phyloP scores from a whole-genome alignment of 139 green algal genomes.

The Raphidocelis subcapitata region DNA sequence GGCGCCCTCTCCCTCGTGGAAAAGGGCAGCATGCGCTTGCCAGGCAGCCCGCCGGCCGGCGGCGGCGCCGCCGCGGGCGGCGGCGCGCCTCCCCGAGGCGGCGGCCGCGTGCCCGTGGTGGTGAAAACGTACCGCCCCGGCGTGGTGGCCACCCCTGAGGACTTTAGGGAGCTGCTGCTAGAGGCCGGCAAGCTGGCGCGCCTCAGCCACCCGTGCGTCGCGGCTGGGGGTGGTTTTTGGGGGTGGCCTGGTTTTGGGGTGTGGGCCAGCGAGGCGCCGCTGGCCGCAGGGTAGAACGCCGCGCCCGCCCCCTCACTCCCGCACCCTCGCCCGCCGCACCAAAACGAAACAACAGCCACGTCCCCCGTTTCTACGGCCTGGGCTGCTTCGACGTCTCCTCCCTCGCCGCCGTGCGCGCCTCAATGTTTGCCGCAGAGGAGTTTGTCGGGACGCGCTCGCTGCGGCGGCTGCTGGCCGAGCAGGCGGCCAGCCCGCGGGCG shows the following conservation, averaged over 20 bases:
- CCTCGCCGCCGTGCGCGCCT: conserved; percentile 17
- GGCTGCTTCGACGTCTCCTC: conserved; percentile 27
- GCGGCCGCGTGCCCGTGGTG: conserved; percentile 3
- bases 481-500: conserved; percentile 8
- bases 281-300: too few relatives aligned
- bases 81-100: not conserved
- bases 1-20: conserved; percentile 18
- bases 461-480: conserved; percentile 22
- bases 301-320: not conserved
- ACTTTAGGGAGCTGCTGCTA: conserved; percentile 28
- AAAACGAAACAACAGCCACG: too few relatives aligned
- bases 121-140: conserved; percentile 20
- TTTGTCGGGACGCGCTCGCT: conserved; percentile 19
- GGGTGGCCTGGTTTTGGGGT: not conserved
- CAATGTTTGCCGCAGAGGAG: conserved; percentile 29
- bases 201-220: conserved; percentile 22
- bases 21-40: conserved; percentile 7
- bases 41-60: too few relatives aligned
- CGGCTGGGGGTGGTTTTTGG: not conserved
- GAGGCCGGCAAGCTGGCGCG: conserved; percentile 22
- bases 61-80: too few relatives aligned
- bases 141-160: conserved; percentile 16
- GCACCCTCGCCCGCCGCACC: not conserved
- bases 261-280: not conserved
- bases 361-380: conserved; percentile 19